Conservation (phyloP, 805 yeast species). For the Metschnikowia baotianmanensis region DNA sequence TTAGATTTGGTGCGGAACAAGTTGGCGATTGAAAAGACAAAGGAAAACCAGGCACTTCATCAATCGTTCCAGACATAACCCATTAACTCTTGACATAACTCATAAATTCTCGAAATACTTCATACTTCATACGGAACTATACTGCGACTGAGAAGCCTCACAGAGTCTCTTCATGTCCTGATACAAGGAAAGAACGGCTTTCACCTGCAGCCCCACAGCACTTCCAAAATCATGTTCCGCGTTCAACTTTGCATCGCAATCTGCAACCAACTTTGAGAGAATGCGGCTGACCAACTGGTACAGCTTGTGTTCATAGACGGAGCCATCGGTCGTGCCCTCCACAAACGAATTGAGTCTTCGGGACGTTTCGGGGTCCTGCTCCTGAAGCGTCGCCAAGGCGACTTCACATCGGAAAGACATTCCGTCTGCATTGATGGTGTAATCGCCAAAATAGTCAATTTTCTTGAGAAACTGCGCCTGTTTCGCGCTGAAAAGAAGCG, state of each 20-base stretch:
- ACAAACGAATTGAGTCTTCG: constrained; percentile 36
- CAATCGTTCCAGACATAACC: not conserved
- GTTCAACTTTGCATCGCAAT: constrained; percentile 22
- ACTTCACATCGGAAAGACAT: constrained; percentile 74
- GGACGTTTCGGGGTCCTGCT: constrained; percentile 28
- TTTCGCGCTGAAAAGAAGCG: constrained; percentile 28
- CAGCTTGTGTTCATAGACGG: constrained; percentile 31
- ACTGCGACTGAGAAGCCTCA: constrained; percentile 5
- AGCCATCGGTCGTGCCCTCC: constrained; percentile 50
- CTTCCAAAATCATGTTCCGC: constrained; percentile 15
- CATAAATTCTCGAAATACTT: too few species aligned
- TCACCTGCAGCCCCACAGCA: constrained; percentile 6
- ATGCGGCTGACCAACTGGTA: constrained; percentile 31
- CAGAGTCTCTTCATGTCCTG: constrained; percentile 28
- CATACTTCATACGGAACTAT: too few species aligned
- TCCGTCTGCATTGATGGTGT: constrained; percentile 52
- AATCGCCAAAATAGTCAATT: constrained; percentile 67
- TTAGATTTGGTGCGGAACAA: constrained; percentile 46
- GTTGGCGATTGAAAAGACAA: constrained; percentile 28
- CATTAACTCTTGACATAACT: too few species aligned
- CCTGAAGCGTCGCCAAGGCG: constrained; percentile 62
- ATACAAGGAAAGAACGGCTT: constrained; percentile 25
- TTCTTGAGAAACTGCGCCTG: constrained; percentile 48
- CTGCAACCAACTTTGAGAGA: constrained; percentile 25
- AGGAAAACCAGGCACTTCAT: constrained; percentile 20